Percentiles rank a stretch among this genome's conserved stretches.
These are phyloP conservation scores for Aphanomyces cochlioides DNA, from an alignment of 352 stramenopile genomes.

Conservation along the genomic window DNA sequence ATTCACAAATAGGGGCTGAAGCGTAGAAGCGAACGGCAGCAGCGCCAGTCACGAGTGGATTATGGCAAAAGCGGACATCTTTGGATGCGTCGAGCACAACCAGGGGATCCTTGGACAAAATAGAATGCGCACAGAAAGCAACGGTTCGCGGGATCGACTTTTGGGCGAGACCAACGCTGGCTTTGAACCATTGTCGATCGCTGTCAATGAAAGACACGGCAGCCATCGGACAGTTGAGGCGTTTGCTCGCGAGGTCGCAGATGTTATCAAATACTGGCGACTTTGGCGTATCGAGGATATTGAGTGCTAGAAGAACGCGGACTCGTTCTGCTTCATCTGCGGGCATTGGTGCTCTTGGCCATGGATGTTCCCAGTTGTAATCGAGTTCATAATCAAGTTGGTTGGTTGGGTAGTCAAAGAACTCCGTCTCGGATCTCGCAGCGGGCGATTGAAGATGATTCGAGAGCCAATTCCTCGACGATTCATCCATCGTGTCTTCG, in stretches of 20 bases:
- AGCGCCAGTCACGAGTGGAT: conserved; percentile 27
- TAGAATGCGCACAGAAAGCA: conserved; percentile 27
- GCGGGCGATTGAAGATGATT: conserved; percentile 25
- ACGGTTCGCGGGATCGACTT: conserved; percentile 27
- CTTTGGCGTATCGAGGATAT: conserved; percentile 28
- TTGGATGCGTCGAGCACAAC: conserved; percentile 21
- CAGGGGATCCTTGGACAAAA: conserved; percentile 30
- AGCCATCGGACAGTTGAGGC: conserved; percentile 27
- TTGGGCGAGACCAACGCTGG: conserved; percentile 28
- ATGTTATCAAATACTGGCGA: conserved; percentile 29
- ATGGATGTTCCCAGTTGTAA: conserved; percentile 29
- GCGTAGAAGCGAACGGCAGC: conserved; percentile 27
- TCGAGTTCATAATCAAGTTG: conserved; percentile 27
- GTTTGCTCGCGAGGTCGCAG: conserved; percentile 24
- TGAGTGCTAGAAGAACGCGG: conserved; percentile 6
- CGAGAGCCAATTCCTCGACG: conserved; percentile 15
- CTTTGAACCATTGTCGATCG: conserved; percentile 30
- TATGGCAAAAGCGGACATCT: conserved; percentile 20
- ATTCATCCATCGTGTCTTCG: conserved; percentile 10
- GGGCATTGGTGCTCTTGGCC: conserved; percentile 22
- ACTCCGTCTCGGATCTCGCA: conserved; percentile 19
- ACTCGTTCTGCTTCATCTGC: conserved; percentile 11
- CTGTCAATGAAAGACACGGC: conserved; percentile 28
- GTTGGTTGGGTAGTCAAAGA: conserved; percentile 7
- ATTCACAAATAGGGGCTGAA: conserved; percentile 24